A percentile compares a stretch with the other conserved stretches of the same genome.
Conservation (phyloP, 352 stramenopile genomes). For the Pythium aphanidermatum region DNA sequence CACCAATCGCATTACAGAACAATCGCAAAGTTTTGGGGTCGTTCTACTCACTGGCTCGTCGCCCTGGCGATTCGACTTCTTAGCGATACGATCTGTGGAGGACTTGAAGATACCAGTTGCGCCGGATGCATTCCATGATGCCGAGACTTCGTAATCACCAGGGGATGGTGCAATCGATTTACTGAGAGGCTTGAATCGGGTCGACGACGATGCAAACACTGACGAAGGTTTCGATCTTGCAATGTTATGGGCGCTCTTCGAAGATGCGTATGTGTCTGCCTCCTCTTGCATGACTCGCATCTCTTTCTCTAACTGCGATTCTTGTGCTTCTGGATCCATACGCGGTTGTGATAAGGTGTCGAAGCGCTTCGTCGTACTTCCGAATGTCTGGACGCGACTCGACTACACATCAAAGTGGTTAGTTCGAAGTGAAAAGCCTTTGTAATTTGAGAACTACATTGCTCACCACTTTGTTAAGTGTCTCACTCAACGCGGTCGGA, state of each 20-base stretch:
- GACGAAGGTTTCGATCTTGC: slow-evolving; percentile 49
- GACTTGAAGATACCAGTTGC: slow-evolving; percentile 67
- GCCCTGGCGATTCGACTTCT: slow-evolving; percentile 21
- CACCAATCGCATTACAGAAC: not conserved
- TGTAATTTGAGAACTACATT: not conserved
- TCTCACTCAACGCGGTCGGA: slow-evolving; percentile 41
- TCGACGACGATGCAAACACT: slow-evolving; percentile 60
- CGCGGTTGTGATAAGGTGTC: slow-evolving; percentile 32
- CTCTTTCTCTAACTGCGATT: slow-evolving; percentile 54
- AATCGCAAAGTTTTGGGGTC: not conserved
- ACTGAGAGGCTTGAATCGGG: slow-evolving; percentile 34
- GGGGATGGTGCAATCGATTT: slow-evolving; percentile 38
- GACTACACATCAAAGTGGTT: slow-evolving; percentile 23
- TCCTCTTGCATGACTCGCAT: slow-evolving; percentile 31
- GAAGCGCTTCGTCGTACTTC: slow-evolving; percentile 71
- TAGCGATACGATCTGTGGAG: slow-evolving; percentile 43
- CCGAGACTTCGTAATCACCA: slow-evolving; percentile 68
- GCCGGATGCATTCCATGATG: slow-evolving; percentile 56
- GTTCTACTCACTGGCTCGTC: slow-evolving; percentile 39
- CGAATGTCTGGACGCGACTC: slow-evolving; percentile 62
- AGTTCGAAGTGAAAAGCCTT: slow-evolving; percentile 1
- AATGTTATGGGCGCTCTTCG: slow-evolving; percentile 19
- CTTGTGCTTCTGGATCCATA: slow-evolving; percentile 23
- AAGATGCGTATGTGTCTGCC: slow-evolving; percentile 4
- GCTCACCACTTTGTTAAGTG: slow-evolving; percentile 68